These are phyloP conservation scores for Trypethelium eluteriae DNA, from an alignment of 495 filamentous ascomycete genomes.

Conservation along the genomic window DNA sequence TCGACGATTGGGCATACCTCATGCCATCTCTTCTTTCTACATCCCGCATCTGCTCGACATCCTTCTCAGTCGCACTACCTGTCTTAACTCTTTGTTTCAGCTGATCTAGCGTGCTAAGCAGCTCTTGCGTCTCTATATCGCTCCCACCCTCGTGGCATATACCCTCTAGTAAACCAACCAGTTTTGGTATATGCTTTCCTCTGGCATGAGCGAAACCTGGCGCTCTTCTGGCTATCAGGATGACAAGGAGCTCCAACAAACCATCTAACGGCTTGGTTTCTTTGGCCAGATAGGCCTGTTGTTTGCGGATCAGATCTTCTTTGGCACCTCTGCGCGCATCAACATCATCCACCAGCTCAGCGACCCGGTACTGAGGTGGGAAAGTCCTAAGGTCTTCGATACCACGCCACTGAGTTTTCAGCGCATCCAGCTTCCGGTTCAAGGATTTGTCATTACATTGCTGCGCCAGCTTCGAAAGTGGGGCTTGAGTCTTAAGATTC, in stretches of 20 bases:
- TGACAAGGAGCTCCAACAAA: neutral
- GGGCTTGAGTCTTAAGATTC: neutral
- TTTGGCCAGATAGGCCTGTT: neutral
- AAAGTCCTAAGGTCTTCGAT: constrained; percentile 3
- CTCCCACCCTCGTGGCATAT: neutral
- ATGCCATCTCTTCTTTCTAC: neutral
- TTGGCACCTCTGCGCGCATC: neutral
- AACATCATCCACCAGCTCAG: neutral
- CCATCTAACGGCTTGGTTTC: constrained; percentile 1
- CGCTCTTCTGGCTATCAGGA: constrained; percentile 3
- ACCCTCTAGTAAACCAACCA: neutral
- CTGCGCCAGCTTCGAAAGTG: neutral
- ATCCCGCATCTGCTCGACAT: neutral
- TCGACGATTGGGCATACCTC: no score
- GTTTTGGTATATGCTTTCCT: constrained; percentile 5
- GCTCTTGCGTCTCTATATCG: neutral
- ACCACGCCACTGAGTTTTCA: neutral
- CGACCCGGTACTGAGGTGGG: neutral
- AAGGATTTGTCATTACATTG: constrained; percentile 8
- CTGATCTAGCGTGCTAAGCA: neutral
- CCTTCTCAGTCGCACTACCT: neutral
- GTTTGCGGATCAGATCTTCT: neutral
- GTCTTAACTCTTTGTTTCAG: neutral
- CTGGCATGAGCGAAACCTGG: constrained; percentile 3
- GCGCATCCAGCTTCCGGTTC: neutral